Evolutionary conservation across 2,329 filamentous ascomycete species (phyloP).

Genomic region (Aspergillus luchuensis): DNA sequence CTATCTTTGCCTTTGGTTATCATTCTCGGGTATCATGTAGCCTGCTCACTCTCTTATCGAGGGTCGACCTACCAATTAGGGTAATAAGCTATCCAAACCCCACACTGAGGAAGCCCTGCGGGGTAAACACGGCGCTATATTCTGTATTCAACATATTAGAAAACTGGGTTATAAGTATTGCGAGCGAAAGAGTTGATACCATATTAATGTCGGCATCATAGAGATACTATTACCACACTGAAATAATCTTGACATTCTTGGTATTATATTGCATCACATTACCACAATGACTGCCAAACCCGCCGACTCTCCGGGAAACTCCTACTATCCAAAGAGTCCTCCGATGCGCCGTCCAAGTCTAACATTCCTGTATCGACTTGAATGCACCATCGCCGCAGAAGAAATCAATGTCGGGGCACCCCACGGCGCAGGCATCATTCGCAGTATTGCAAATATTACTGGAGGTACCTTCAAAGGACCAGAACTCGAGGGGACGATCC

Average conservation of each 20-base stretch:
- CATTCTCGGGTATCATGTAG: background rate
- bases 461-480: slow-evolving; percentile 29
- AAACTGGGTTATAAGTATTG: background rate
- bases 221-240: no score
- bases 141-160: no score
- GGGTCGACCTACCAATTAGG: background rate
- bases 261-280: background rate
- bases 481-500: slow-evolving; percentile 22
- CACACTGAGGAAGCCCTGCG: background rate
- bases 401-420: slow-evolving; percentile 28
- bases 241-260: no score
- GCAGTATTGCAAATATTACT: slow-evolving; percentile 25
- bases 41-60: background rate
- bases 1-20: background rate
- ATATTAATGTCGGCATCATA: no score
- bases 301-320: slow-evolving; percentile 24
- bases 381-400: slow-evolving; percentile 26
- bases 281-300: background rate
- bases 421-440: slow-evolving; percentile 23
- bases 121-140: background rate
- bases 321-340: slow-evolving; percentile 23
- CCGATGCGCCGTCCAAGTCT: slow-evolving; percentile 27
- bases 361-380: slow-evolving; percentile 27
- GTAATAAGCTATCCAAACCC: background rate
- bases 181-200: no score